phyloP scores from a whole-genome alignment of 148 eudicot genomes.

The Selenicereus undatus region DNA sequence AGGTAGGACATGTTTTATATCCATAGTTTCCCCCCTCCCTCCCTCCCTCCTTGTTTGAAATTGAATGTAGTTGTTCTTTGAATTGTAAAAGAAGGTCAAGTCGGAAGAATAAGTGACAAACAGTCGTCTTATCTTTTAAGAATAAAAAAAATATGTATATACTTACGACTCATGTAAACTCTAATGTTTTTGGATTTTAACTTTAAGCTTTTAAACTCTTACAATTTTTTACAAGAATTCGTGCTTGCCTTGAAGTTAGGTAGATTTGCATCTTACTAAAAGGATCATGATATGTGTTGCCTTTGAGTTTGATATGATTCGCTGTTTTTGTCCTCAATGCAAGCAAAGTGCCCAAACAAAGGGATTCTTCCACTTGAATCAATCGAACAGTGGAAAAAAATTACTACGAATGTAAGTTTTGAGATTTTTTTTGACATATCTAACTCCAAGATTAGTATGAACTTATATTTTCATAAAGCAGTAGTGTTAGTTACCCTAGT shows the following conservation, averaged over 20 bases:
- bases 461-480: background rate
- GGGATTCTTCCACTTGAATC: background rate
- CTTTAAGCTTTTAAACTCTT: too few species aligned
- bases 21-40: too few species aligned
- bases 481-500: too few species aligned
- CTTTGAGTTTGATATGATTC: background rate
- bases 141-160: too few species aligned
- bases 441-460: background rate
- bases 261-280: background rate
- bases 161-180: too few species aligned
- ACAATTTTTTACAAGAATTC: background rate
- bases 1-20: background rate
- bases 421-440: too few species aligned
- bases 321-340: background rate
- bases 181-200: too few species aligned
- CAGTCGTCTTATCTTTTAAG: too few species aligned
- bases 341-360: background rate
- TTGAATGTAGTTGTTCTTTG: too few species aligned
- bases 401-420: background rate
- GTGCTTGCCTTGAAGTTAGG: conserved; percentile 4
- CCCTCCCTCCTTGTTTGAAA: too few species aligned
- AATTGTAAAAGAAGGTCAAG: too few species aligned
- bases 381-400: background rate
- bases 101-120: too few species aligned
- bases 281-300: background rate